These are phyloP conservation scores for Thamnidium elegans DNA, from an alignment of 192 early-diverging fungal species.

Conservation along the genomic window DNA sequence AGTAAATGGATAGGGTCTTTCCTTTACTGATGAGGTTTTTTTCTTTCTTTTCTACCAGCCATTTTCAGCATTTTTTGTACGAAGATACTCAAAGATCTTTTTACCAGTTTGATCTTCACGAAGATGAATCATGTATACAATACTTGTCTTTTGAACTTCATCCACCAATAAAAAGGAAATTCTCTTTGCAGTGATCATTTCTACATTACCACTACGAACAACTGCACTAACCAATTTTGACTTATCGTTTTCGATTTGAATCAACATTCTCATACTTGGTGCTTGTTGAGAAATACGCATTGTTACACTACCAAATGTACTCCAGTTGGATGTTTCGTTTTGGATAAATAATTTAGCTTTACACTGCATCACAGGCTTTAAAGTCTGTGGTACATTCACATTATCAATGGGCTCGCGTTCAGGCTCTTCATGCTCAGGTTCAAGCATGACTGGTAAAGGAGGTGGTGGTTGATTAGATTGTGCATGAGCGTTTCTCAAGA, in stretches of 20 bases:
- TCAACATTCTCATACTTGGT: constrained; percentile 46
- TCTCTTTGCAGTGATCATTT: constrained; percentile 42
- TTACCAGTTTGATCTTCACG: constrained; percentile 48
- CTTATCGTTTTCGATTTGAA: constrained; percentile 45
- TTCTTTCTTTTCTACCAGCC: constrained; percentile 15
- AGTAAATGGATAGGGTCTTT: constrained; percentile 2
- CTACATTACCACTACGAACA: constrained; percentile 47
- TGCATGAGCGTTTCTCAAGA: constrained; percentile 37
- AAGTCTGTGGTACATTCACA: constrained; percentile 29
- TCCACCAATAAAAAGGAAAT: constrained; percentile 48
- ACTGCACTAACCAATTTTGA: constrained; percentile 48
- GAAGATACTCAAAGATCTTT: constrained; percentile 49
- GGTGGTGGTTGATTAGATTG: not conserved
- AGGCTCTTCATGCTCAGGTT: not conserved
- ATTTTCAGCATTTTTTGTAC: constrained; percentile 21
- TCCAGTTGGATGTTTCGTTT: constrained; percentile 54
- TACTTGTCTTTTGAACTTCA: constrained; percentile 41
- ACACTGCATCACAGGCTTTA: constrained; percentile 39
- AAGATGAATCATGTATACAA: constrained; percentile 57
- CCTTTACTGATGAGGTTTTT: not conserved
- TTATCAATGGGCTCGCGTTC: not conserved
- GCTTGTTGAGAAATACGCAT: constrained; percentile 50
- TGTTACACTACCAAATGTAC: constrained; percentile 37
- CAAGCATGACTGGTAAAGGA: not conserved
- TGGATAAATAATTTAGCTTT: constrained; percentile 49